These are phyloP conservation scores for Fusarium vanettenii DNA, from an alignment of 2,329 filamentous ascomycete species.

Conservation along the genomic window DNA sequence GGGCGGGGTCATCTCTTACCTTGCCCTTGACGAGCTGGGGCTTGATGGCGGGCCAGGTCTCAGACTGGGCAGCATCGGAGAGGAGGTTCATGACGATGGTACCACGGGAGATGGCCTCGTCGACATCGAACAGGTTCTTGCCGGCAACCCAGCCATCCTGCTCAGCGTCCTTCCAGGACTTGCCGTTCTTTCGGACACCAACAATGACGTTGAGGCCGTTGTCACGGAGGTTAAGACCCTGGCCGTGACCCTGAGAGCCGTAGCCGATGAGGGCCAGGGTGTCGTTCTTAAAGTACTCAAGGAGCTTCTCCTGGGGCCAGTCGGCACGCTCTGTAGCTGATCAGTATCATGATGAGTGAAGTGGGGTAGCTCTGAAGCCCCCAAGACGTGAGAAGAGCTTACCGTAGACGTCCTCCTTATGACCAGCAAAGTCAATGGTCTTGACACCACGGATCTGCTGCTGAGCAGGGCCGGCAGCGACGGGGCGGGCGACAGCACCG, in stretches of 20 bases:
- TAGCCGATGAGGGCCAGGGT: conserved; percentile 99
- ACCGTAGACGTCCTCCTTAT: conserved; percentile 96
- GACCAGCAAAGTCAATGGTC: conserved; percentile 98
- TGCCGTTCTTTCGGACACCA: conserved; percentile 97
- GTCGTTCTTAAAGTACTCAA: conserved; percentile 99
- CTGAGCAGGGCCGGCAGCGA: conserved; percentile 62
- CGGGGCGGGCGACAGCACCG: conserved; percentile 64
- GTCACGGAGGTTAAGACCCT: conserved; percentile 99
- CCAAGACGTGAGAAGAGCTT: conserved; percentile 45
- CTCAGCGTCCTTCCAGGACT: conserved; percentile 97
- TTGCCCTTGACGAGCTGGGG: conserved; percentile 98
- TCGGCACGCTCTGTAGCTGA: conserved; percentile 85
- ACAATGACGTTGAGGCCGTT: conserved; percentile 99
- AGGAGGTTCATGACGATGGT: conserved; percentile 99
- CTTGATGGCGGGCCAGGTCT: conserved; percentile 99
- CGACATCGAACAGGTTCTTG: conserved; percentile 99
- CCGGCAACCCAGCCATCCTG: conserved; percentile 98
- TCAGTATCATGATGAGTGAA: conserved; percentile 37
- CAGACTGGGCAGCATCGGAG: conserved; percentile 95
- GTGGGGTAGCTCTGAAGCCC: background rate
- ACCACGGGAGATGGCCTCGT: conserved; percentile 92
- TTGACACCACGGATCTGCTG: conserved; percentile 91
- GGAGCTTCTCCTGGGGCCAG: conserved; percentile 98
- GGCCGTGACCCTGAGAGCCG: conserved; percentile 96
- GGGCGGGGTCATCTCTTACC: conserved; percentile 65